Percentiles rank a stretch among this genome's conserved stretches.
Evolutionary conservation across 208 protist species (phyloP).

Genomic region (Blechomonas ayalai): DNA sequence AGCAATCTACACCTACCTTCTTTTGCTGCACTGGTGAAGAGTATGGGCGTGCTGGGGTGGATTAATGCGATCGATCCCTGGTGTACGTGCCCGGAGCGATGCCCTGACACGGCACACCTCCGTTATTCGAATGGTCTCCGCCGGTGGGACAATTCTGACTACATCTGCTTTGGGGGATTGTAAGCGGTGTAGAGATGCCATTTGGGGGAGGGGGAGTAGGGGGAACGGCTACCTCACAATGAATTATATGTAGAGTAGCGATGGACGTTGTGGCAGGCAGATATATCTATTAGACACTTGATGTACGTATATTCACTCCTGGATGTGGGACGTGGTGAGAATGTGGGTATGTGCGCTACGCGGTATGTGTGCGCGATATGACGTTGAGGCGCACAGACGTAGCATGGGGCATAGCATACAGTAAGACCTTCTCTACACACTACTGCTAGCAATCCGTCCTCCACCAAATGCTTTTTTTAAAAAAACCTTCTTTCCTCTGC

Average conservation of each 20-base stretch:
- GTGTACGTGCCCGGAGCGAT: constrained; percentile 9
- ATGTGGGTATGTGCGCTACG: too few species aligned
- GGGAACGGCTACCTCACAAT: not conserved
- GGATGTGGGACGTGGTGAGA: too few species aligned
- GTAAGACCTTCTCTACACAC: too few species aligned
- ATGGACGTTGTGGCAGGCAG: too few species aligned
- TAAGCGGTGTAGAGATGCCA: constrained; percentile 3
- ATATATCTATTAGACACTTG: too few species aligned
- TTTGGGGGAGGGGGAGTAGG: not conserved
- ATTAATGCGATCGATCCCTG: constrained; percentile 71
- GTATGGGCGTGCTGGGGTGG: constrained; percentile 22
- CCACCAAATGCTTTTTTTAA: too few species aligned
- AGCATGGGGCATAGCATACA: too few species aligned
- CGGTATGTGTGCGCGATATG: too few species aligned
- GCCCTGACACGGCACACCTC: constrained; percentile 51
- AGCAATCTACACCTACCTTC: constrained; percentile 10
- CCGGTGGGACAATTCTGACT: constrained; percentile 69
- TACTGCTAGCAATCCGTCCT: too few species aligned
- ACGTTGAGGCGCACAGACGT: too few species aligned
- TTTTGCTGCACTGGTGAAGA: constrained; percentile 35
- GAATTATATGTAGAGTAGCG: too few species aligned
- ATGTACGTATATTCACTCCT: not conserved
- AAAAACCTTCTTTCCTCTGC: too few species aligned
- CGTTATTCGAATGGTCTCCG: constrained; percentile 77
- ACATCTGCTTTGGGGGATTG: constrained; percentile 57